Base-by-base conservation (phyloP, 352 stramenopile species). In the Phytopythium ostracodes region DNA sequence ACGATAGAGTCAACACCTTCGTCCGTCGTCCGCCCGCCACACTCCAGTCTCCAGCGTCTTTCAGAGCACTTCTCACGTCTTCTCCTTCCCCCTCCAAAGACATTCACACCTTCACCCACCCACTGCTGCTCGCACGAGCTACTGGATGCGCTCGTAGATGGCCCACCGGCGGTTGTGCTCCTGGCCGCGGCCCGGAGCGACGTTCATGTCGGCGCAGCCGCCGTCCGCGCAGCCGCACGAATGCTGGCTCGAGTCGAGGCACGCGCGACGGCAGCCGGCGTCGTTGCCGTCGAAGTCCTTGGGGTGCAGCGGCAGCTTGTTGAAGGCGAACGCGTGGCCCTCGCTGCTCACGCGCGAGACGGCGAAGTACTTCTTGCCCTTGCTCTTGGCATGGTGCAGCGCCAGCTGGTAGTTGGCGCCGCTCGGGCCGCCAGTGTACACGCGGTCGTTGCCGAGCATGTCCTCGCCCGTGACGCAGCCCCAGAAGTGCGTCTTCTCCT, bases 351-450 rank as follows among this genome's bases (percentile, higher is more conserved):
- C 77, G 31, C 87, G 77, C 18, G 91, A 76, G n/a, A 96, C 62
- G 25, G 89, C 89, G 56, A 97, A 94, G 75, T 96, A 97, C 56
- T 75, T 77, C 77, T 96, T 96, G 53, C 77, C 65, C 62, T 91
- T 87, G 42, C 64, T 70, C 69, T 89, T 89, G 1, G 91, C 91
- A 62, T 96, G 81, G 65, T 96, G 77, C 64, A 92, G 68, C 29
- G 92, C 92, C 58, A 98, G 69, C 64, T 91, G 87, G 76, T 90
- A 97, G 73, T 97, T 97, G 33, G 92, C 92, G 38, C 91, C 92
- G 44, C 79, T 96, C 4, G 87, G 59, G 22, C 89, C 89, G 33
- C 92, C 93, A 15, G 71, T 76, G 81, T 98, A 98, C 50, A 90
- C 72, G 56, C 89, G 90, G 73, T 96, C 88, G 59, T 84, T 87